These are phyloP conservation scores for Kazachstania africana DNA, from an alignment of 805 yeast genomes.

Conservation along the genomic window DNA sequence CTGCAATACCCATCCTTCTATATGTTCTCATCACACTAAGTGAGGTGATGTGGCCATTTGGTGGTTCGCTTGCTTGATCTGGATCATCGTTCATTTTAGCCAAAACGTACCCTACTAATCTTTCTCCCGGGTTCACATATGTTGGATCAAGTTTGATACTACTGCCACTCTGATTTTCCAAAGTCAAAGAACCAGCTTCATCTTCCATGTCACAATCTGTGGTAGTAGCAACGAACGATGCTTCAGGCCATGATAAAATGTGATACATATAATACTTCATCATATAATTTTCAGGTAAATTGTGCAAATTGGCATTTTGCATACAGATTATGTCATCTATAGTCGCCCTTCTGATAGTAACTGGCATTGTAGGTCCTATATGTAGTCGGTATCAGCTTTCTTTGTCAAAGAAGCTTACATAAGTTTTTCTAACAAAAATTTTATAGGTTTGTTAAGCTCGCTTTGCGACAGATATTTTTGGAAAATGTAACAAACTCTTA, in stretches of 20 bases:
- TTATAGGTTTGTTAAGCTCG: too few species aligned
- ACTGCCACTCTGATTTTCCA: slow-evolving; percentile 13
- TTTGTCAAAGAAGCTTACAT: too few species aligned
- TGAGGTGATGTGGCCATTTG: slow-evolving; percentile 90
- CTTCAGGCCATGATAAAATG: slow-evolving; percentile 93
- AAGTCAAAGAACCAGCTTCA: slow-evolving; percentile 7
- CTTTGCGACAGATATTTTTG: too few species aligned
- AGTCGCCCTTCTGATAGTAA: slow-evolving; percentile 81
- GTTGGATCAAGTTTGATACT: slow-evolving; percentile 46
- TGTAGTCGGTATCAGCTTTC: too few species aligned
- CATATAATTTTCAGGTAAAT: slow-evolving; percentile 89
- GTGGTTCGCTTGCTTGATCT: slow-evolving; percentile 56
- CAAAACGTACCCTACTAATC: slow-evolving; percentile 88
- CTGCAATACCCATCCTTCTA: slow-evolving; percentile 91
- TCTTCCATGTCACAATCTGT: slow-evolving; percentile 33
- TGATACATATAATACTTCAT: slow-evolving; percentile 91
- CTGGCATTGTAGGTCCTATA: slow-evolving; percentile 41
- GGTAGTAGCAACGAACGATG: slow-evolving; percentile 88
- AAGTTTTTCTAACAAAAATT: too few species aligned
- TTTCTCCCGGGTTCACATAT: slow-evolving; percentile 54
- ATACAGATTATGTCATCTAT: slow-evolving; percentile 81
- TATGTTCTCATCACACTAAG: slow-evolving; percentile 91
- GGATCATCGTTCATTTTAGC: slow-evolving; percentile 97
- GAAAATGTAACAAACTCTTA: too few species aligned
- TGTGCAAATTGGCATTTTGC: slow-evolving; percentile 88